Base-by-base conservation (phyloP, 1,139 yeast species). In the Hansenula sp. region DNA sequence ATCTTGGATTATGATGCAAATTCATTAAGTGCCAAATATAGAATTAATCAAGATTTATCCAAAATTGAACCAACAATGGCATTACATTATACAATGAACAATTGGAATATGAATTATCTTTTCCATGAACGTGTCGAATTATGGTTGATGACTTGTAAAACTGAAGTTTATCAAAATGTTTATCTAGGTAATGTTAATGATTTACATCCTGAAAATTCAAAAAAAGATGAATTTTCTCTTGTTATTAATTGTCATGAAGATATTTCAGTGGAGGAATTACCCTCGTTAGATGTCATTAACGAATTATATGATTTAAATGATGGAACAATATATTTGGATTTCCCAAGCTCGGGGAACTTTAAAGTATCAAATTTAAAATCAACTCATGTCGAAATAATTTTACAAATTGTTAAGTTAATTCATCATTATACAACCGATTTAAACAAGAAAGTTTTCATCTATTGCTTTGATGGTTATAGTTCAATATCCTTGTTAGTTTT, bases 61-160 rank as follows among this genome's bases (percentile, higher is more conserved):
- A 24, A 16, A 12, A 1, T 30, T 8, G 34, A 24, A 24, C 17
- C 24, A 16, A 15, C 29, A 16, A 16, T 13, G 6, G 35, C 41
- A 2, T 21, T 31, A 15, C 28, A 30, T 8, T 21, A 4, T n/a
- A 31, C 29, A 12, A 38, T 30, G 41, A 38, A 31, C 16, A 38
- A 30, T 17, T 38, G 33, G 41, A 38, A 30, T 31, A 13, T 38
- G 25, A 38, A 36, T 36, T 36, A 36, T 28, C 17, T 36, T 3
- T 36, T 36, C 27, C 38, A 36, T 28, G 38, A 36, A 36, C 32
- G 38, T 28, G 38, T 36, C 13, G 38, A 36, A 36, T 12, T 36
- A 17, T 36, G 38, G 38, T 27, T 36, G 17, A 36, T 36, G 38
- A 36, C 38, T 36, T 36, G 33, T 13, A 36, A 36, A 18, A 12